phyloP scores from a whole-genome alignment of 306 rosid species.

The barrel medic (Medicago truncatula) region DNA sequence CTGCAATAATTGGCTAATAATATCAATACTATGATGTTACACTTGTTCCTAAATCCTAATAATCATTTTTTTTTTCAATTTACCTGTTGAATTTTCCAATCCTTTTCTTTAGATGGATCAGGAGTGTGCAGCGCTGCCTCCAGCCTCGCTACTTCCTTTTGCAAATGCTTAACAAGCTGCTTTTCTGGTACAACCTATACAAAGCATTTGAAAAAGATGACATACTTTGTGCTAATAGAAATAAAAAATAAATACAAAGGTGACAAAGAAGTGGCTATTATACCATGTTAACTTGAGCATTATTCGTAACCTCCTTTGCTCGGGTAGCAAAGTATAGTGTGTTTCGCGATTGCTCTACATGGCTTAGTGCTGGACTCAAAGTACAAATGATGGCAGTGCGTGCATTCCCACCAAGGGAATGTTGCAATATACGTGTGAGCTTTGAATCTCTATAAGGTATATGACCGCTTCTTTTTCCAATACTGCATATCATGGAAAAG shows the following conservation, averaged over 20 bases:
- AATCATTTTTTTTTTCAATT: constrained; percentile 20
- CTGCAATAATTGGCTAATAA: constrained; percentile 50
- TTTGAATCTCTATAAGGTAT: constrained; percentile 98
- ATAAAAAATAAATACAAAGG: not conserved
- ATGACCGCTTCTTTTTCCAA: constrained; percentile 93
- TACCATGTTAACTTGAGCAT: constrained; percentile 98
- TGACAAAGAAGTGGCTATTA: constrained; percentile 39
- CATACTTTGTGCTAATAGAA: not conserved
- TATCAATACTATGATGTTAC: constrained; percentile 32
- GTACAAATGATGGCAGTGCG: constrained; percentile 99
- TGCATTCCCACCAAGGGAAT: constrained; percentile 98
- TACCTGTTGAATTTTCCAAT: constrained; percentile 95
- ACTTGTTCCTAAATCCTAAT: not conserved
- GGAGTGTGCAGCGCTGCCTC: constrained; percentile 96
- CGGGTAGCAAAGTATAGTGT: constrained; percentile 95
- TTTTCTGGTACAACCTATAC: constrained; percentile 88
- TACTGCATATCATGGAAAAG: constrained; percentile 55
- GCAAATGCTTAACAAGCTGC: constrained; percentile 94
- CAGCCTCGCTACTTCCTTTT: constrained; percentile 96
- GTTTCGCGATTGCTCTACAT: constrained; percentile 95
- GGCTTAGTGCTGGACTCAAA: constrained; percentile 91
- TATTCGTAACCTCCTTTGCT: constrained; percentile 97
- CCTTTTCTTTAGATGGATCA: constrained; percentile 85
- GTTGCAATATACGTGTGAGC: constrained; percentile 97
- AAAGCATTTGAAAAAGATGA: constrained; percentile 18